Base-by-base conservation (phyloP, 208 protist species). In the Leishmania turanica region DNA sequence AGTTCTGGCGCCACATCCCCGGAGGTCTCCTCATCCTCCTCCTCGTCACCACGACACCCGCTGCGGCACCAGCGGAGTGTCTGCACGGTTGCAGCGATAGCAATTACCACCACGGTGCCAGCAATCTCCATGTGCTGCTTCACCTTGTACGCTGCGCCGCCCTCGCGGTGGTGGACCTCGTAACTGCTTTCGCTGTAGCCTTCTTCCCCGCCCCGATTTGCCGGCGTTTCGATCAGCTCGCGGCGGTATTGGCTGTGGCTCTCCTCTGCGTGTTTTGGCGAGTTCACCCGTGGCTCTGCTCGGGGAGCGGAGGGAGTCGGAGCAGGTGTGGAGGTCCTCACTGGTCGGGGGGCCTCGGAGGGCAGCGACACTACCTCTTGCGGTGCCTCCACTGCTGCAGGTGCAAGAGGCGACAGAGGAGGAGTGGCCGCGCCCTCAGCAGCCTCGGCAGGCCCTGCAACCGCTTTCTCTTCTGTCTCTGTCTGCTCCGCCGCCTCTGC, bases 131-230 rank as follows among this genome's bases (percentile, higher is more conserved):
- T 21, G 31, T 71, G 75, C 5, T 66, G 70, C 6, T 81, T 89
- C 13, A 45, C 74, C 49, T 79, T 42, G 47, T 76, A 87, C 24
- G 83, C 62, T 4, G 49, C 56, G 49, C 76, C 83, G 42, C 70
- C 56, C 58, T 82, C 74, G 68, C 17, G n/a, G 45, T 4, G 82
- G 68, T 80, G 74, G 54, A 75, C 65, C 40, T 84, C 76, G 76
- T 88, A 81, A 6, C 37, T 60, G 13, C 73, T 71, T 31, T 88
- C 27, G 72, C 84, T 87, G 78, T 90, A 86, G 42, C 87, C 81
- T 31, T 47, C 66, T 45, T 84, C 78, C 73, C 75, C 78, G 62
- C 66, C 73, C 54, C 69, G 37, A 13, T 58, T 74, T 0, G 75
- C 74, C 6, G 82, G 66, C 1, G 65, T 82, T 17, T 79, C 65